phyloP scores from a whole-genome alignment of 2,329 filamentous ascomycete species.

The Fusarium coffeatum region DNA sequence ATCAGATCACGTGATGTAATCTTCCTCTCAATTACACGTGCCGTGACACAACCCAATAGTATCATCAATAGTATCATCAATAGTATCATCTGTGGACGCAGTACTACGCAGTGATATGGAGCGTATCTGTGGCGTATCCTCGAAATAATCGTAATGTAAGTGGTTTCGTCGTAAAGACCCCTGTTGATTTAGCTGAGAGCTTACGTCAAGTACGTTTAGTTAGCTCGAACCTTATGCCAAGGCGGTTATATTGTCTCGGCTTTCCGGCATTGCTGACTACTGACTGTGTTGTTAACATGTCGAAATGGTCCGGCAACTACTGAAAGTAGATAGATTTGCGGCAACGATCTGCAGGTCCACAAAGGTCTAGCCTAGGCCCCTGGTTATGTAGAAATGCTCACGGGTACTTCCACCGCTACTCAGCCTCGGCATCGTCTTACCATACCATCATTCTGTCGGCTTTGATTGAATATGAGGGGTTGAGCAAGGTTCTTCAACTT shows the following conservation, averaged over 20 bases:
- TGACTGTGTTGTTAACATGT: no score
- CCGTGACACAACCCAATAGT: no score
- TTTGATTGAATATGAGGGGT: no score
- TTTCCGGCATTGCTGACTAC: no score
- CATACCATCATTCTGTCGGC: no score
- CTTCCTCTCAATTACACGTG: no score
- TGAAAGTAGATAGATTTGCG: background rate
- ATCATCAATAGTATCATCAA: no score
- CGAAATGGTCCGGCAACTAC: background rate
- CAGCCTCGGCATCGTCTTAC: background rate
- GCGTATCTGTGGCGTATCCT: background rate
- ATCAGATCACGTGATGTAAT: no score
- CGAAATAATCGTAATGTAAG: background rate
- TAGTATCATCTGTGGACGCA: no score
- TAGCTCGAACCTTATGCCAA: background rate
- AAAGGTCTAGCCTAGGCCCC: background rate
- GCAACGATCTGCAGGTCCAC: background rate
- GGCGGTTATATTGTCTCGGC: background rate
- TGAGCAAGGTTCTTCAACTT: no score
- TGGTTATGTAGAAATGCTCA: fast-evolving
- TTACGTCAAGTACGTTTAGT: background rate
- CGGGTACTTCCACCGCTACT: background rate
- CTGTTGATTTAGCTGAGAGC: background rate
- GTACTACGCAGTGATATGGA: no score
- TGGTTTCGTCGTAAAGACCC: background rate